Evolutionary conservation across 306 rosid genomes (phyloP), one percentile per base, ranked within the genome.

Genomic region (Oxytropis ochrocephala): DNA sequence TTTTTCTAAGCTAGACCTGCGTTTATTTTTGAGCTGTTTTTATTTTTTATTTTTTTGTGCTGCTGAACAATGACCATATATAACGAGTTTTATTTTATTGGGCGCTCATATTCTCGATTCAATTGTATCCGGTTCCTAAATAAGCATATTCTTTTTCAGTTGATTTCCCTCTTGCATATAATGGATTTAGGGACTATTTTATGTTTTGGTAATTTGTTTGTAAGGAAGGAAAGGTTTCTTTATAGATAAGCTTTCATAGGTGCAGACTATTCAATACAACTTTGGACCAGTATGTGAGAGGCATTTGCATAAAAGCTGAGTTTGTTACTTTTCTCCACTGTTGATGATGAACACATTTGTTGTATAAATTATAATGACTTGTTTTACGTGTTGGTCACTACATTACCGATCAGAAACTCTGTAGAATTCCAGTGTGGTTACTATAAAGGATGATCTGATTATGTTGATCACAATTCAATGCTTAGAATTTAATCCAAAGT

Each of bases 251-350:
- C n/a, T 52, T 73, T 60, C 73, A 57, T 74, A 93, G 98, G 87
- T 86, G 82, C 63, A 91, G 88, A 81, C 87, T 90, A 53, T 93
- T 93, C 88, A 85, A 88, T 82, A 93, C 98, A 56, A 78, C 87
- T 11, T 88, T 93, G 69, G 96, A 90, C 84, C 96, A 93, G 68
- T 88, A 93, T 82, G 90, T 85, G 38, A 88, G 96, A 78, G 91
- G 89, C 83, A 88, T n/a, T 93, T 65, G 88, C 87, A 1, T 93
- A 86, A 81, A 74, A 64, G 86, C 47, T 74, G 75, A 13, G 64
- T 57, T n/a, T 30, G 72, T 30, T 74, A 19, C 38, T 29, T 2
- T 43, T 49, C 49, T 47, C 19, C 52, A 21, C 13, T 8, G 58
- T 70, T 44, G 53, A 35, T 46, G 73, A 70, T 43, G 57, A 44